Conservation (phyloP, 805 yeast species). For the Cyberlindnera bimundalis region DNA sequence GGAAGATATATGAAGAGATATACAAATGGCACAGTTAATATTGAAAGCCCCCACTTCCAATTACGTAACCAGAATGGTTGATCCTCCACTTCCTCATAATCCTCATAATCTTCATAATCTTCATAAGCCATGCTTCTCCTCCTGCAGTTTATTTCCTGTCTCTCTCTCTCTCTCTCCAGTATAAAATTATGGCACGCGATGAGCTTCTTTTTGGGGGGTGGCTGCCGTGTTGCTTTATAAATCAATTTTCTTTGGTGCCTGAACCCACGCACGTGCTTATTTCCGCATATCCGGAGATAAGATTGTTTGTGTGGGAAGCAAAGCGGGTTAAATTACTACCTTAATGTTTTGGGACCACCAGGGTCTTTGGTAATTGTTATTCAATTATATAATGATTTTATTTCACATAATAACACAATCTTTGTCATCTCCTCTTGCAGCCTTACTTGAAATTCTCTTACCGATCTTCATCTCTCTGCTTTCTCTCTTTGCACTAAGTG, state of each 20-base stretch:
- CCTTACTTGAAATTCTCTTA: constrained; percentile 11
- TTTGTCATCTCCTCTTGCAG: constrained; percentile 12
- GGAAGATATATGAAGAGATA: constrained; percentile 12
- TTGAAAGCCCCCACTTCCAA: constrained; percentile 1
- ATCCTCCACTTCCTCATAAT: constrained; percentile 9
- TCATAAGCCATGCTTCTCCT: no score
- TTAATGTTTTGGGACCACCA: no score
- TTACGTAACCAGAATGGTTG: background rate
- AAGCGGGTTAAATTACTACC: no score
- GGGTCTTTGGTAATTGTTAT: no score
- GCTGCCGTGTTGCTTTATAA: no score
- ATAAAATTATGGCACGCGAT: no score
- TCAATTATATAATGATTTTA: no score
- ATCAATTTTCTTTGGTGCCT: no score
- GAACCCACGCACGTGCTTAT: background rate
- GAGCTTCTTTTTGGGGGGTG: no score
- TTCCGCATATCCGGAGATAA: background rate
- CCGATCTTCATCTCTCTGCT: constrained; percentile 5
- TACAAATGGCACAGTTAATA: constrained; percentile 4
- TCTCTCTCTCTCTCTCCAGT: no score
- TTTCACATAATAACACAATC: constrained; percentile 21
- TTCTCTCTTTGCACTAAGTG: background rate
- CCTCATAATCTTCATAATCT: constrained; percentile 4
- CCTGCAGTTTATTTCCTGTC: no score
- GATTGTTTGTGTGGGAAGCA: no score